Base-by-base conservation (phyloP, 2,329 filamentous ascomycete species). In the Phoma sp. region DNA sequence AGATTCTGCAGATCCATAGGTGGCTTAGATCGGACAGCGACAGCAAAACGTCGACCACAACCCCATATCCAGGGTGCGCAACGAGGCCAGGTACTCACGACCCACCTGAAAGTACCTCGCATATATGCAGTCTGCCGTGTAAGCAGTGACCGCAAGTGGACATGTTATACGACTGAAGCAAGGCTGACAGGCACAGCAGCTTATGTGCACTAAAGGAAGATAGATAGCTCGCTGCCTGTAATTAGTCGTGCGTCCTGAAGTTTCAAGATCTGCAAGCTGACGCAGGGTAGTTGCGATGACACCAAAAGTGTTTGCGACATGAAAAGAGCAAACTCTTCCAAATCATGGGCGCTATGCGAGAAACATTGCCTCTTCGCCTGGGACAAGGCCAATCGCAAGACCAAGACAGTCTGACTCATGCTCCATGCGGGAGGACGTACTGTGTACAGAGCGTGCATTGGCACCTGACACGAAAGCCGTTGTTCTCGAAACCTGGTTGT, bases 401-500 rank as follows among this genome's bases (percentile, higher is more conserved):
- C 46, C 36, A 38, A 55, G 47, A 43, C 55, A 17, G 24, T 10
- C 51, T 55, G 46, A 52, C 47, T 51, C 49, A 49, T 27, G 36
- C 31, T 31, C 40, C 45, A 49, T 50, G 45, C 45, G 29, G 52
- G 31, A 37, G 47, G 54, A 47, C 52, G 29, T 61, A 32, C 31
- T 43, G 43, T 41, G 57, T 57, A 69, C 64, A 64, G 55, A 57
- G 51, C 66, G 69, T 69, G 67, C 60, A 67, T 45, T 67, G 57
- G 62, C 67, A 69, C 67, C 64, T 72, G 55, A 67, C 68, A 72
- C 64, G 15, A 65, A 68, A 63, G 63, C 69, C 64, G 65, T 69
- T 72, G 36, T 51, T 50, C 47, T 61, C 47, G 56, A 60, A 62
- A 72, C 72, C 72, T 60, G 72, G 72, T 74, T 65, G 55, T 62